Conservation (phyloP, 305 asterid species). For the Fraxinus nigra region DNA sequence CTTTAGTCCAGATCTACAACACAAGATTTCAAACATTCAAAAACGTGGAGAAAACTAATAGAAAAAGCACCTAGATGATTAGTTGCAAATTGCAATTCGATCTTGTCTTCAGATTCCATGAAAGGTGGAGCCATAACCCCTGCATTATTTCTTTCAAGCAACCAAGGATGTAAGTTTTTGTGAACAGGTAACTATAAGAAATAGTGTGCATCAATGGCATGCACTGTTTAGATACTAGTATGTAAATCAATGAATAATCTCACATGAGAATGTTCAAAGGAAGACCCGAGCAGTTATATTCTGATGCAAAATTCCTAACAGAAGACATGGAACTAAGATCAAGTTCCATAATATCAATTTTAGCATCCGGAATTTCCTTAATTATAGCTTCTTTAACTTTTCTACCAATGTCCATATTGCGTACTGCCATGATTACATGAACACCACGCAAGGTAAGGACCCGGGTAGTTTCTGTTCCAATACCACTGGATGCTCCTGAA, state of each 20-base stretch:
- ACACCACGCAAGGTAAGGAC: slow-evolving; percentile 59
- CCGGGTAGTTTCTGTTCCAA: slow-evolving; percentile 69
- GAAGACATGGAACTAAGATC: slow-evolving; percentile 68
- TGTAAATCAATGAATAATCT: slow-evolving; percentile 26
- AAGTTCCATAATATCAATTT: slow-evolving; percentile 70
- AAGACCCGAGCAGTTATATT: slow-evolving; percentile 46
- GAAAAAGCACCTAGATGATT: slow-evolving; percentile 70
- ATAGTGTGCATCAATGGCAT: neutral
- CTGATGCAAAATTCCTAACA: slow-evolving; percentile 65
- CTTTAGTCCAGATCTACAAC: neutral
- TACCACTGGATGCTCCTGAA: slow-evolving; percentile 91
- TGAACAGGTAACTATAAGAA: slow-evolving; percentile 1
- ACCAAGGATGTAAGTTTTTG: slow-evolving; percentile 25
- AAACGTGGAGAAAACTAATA: neutral
- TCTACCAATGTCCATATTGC: slow-evolving; percentile 47
- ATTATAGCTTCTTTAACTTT: slow-evolving; percentile 47
- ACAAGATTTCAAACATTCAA: neutral
- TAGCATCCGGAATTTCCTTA: slow-evolving; percentile 57
- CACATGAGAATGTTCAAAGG: slow-evolving; percentile 78
- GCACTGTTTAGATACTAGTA: neutral
- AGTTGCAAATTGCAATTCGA: slow-evolving; percentile 91
- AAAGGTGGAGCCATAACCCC: slow-evolving; percentile 91
- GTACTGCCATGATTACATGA: slow-evolving; percentile 76
- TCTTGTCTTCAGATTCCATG: slow-evolving; percentile 67
- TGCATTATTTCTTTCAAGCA: slow-evolving; percentile 71